Base-by-base conservation (phyloP, 2,329 filamentous ascomycete genomes). In the Aureobasidium musti region DNA sequence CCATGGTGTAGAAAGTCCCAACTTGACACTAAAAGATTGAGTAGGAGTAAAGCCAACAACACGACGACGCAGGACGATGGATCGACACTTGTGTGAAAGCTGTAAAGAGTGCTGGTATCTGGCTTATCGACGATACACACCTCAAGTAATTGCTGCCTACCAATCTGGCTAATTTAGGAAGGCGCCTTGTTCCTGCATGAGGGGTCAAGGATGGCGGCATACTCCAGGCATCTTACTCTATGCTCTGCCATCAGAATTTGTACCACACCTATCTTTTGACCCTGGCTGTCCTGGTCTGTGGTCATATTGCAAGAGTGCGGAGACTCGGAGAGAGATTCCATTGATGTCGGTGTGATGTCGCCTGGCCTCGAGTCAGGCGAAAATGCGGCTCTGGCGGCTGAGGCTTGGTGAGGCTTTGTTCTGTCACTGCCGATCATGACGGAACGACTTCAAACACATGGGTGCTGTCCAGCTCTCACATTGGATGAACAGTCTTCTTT, bases 381-480 rank as follows among this genome's bases (percentile, higher is more conserved):
- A 6, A n/a, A 23, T 60, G 56, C 41, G 56, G 56, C 39, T 63
- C 33, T 19, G 33, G 3, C 59, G 43, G 59, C 43, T 50, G 59
- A 52, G 41, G 23, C n/a, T 37, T 37, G 7, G 1, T 23, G 57
- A 47, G 33, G 19, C 39, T 28, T 21, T 33, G 39, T 47, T 41
- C 10, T 37, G 28, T 50, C 30, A 37, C 33, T n/a, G 56, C n/a
- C 56, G 56, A 60, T 60, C 56, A 49, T 63, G 59, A 50, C 59
- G 59, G 37, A 41, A 33, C 19, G 43, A 63, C 33, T 52, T 26
- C 23, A 10, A 45, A 47, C 61, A 65, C 61, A 65, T 65, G 61
- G 39, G 4, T 47, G 47, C 26, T 30, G 1, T 54, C 49, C 50
- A 54, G 61, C 49, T 26, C 28, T 5, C 28, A 47, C 37, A 65